These are phyloP conservation scores for Apiospora marii DNA, from an alignment of 2,329 filamentous ascomycete species.

Conservation along the genomic window DNA sequence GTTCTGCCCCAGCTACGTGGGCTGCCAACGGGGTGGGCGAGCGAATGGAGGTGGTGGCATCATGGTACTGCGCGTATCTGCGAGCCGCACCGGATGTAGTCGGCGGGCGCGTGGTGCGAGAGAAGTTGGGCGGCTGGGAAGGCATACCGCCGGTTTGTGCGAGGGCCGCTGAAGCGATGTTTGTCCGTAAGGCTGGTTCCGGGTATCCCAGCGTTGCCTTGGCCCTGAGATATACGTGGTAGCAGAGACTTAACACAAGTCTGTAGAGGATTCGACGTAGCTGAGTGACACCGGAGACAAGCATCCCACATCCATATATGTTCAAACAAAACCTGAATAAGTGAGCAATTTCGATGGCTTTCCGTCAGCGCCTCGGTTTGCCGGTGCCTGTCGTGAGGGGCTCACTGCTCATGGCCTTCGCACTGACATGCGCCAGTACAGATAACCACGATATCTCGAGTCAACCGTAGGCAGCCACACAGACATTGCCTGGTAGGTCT, in stretches of 20 bases:
- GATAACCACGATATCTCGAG: not conserved
- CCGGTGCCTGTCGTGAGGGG: not conserved
- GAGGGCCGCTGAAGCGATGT: not conserved
- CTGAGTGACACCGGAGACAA: not conserved
- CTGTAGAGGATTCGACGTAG: too few species aligned
- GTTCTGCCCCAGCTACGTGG: not conserved
- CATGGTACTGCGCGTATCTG: not conserved
- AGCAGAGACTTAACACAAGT: too few species aligned
- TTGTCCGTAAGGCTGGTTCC: not conserved
- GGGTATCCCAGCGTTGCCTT: not conserved
- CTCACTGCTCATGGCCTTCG: not conserved
- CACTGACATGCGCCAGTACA: not conserved
- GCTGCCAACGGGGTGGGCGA: not conserved
- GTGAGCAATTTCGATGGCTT: not conserved
- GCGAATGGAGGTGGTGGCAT: not conserved
- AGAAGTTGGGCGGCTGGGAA: not conserved
- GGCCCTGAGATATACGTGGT: too few species aligned
- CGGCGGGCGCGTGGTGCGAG: not conserved
- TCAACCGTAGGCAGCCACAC: constrained; percentile 1
- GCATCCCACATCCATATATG: not conserved
- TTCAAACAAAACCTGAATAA: not conserved
- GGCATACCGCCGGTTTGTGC: not conserved
- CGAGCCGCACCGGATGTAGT: not conserved
- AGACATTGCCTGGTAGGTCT: not conserved
- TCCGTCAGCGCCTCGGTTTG: not conserved